Conservation (phyloP, 2,329 filamentous ascomycete genomes). For the Alternaria brassicicola region DNA sequence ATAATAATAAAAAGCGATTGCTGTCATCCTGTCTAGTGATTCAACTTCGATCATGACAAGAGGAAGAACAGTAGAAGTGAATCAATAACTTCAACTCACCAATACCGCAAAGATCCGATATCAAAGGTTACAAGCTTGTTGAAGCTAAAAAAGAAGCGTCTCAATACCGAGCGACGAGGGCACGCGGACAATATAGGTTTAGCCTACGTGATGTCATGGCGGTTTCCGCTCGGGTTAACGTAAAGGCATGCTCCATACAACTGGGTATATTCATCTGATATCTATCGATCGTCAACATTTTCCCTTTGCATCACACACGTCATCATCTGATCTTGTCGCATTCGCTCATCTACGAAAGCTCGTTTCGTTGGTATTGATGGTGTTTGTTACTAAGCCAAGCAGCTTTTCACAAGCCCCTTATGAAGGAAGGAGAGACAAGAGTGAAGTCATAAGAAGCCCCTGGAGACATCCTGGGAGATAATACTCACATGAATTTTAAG, state of each 20-base stretch:
- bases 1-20: not conserved
- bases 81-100: too few relatives aligned
- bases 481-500: too few relatives aligned
- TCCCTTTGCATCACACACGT: not conserved
- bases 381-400: not conserved
- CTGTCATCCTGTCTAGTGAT: not conserved
- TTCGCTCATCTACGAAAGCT: not conserved
- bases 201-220: not conserved
- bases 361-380: fast-evolving
- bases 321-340: not conserved
- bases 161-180: too few relatives aligned
- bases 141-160: not conserved
- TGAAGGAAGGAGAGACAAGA: not conserved
- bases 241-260: not conserved
- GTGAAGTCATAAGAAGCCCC: not conserved
- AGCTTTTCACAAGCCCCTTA: not conserved
- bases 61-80: too few relatives aligned
- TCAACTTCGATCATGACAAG: not conserved
- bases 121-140: too few relatives aligned
- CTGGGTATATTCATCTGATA: not conserved
- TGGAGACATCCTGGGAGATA: not conserved
- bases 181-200: not conserved
- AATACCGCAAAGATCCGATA: too few relatives aligned
- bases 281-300: not conserved
- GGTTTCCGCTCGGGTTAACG: not conserved